phyloP scores from a whole-genome alignment of 1,284 basidiomycete species.

The Naganishia liquefaciens region DNA sequence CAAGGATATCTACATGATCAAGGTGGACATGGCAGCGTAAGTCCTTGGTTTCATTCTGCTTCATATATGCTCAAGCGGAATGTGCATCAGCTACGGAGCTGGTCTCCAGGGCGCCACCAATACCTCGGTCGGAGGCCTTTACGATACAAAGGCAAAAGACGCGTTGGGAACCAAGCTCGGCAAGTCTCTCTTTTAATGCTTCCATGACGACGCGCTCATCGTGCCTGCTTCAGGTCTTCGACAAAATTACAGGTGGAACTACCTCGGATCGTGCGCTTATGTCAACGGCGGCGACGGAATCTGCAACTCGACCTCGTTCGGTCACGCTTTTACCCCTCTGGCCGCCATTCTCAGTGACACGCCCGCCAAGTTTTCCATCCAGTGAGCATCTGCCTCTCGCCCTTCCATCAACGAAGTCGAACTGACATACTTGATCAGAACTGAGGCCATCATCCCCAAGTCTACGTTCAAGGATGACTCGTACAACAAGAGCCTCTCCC shows the following conservation, averaged over 20 bases:
- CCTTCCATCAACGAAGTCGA: not conserved
- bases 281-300: constrained; percentile 44
- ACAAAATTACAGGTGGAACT: constrained; percentile 51
- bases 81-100: constrained; percentile 42
- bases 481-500: constrained; percentile 43
- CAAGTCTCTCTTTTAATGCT: not conserved
- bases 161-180: constrained; percentile 39
- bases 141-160: constrained; percentile 40
- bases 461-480: constrained; percentile 43
- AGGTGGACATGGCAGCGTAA: constrained; percentile 50
- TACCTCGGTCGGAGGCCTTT: constrained; percentile 39
- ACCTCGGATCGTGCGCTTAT: constrained; percentile 51
- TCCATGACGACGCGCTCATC: not conserved
- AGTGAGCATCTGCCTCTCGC: constrained; percentile 18
- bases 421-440: constrained; percentile 19
- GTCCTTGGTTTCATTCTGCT: constrained; percentile 26
- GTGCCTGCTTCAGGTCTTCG: constrained; percentile 40
- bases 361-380: constrained; percentile 39
- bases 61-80: not conserved
- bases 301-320: constrained; percentile 51
- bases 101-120: constrained; percentile 42
- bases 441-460: constrained; percentile 40
- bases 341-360: constrained; percentile 47
- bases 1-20: constrained; percentile 45
- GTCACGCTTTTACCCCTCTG: constrained; percentile 48